Evolutionary conservation across 2,329 filamentous ascomycete species (phyloP).

Genomic region (Alternaria conjuncta): DNA sequence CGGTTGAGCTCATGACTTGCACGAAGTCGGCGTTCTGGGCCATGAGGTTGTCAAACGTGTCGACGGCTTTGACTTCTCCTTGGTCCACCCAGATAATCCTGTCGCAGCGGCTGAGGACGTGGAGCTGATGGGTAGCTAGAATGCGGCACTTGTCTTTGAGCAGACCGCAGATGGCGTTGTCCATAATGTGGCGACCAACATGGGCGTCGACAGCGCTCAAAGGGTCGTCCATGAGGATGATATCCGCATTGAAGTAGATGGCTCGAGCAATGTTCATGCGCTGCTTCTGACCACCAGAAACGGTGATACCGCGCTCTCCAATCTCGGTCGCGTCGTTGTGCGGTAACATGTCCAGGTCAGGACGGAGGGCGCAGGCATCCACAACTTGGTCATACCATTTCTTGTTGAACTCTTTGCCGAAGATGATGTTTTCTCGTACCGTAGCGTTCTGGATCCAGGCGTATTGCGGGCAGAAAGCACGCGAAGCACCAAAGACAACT

Average conservation of each 20-base stretch:
- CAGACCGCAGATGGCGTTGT: constrained; percentile 89
- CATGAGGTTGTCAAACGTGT: constrained; percentile 91
- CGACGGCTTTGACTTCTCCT: constrained; percentile 81
- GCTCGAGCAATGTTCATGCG: constrained; percentile 89
- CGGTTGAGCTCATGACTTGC: constrained; percentile 79
- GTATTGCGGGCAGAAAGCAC: constrained; percentile 94
- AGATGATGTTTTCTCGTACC: constrained; percentile 86
- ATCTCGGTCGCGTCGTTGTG: constrained; percentile 90
- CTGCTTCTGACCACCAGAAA: constrained; percentile 95
- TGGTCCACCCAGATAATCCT: constrained; percentile 92
- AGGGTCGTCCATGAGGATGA: constrained; percentile 69
- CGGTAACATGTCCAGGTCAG: constrained; percentile 92
- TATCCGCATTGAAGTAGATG: constrained; percentile 69
- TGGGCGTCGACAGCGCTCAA: constrained; percentile 65
- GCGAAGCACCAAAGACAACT: constrained; percentile 75
- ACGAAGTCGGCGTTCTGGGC: constrained; percentile 77
- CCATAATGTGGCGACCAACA: constrained; percentile 77
- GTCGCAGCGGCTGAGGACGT: constrained; percentile 89
- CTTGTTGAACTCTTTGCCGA: constrained; percentile 76
- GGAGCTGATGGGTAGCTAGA: constrained; percentile 92
- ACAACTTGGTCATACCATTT: constrained; percentile 86
- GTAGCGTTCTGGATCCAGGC: constrained; percentile 97
- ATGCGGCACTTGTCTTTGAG: constrained; percentile 89
- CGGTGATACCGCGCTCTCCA: constrained; percentile 92
- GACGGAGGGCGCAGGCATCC: constrained; percentile 80